Base-by-base conservation (phyloP, 805 yeast genomes). In the Sungouiella thailandica region DNA sequence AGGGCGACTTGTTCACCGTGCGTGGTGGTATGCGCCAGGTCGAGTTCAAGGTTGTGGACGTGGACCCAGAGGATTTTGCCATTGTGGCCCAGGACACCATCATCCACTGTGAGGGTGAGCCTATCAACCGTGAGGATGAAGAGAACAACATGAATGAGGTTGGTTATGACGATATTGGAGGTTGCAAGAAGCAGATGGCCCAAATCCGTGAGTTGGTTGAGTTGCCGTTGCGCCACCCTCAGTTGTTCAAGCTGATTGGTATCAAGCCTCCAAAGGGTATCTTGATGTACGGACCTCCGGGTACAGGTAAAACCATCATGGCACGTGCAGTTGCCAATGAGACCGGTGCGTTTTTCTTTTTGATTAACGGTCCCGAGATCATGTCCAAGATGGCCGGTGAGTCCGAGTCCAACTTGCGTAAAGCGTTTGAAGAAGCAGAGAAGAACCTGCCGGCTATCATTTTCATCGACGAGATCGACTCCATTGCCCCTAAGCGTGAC, bases 311-410 rank as follows among this genome's bases (percentile, higher is more conserved):
- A 68, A 93, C 98, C 20, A 73, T 93, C 49, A 88, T 93, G 96
- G 98, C 98, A 2, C 81, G 98, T 61, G 98, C 98, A n/a, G 98
- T 93, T 34, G 98, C 98, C 30, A 93, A 93, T 54, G 98, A 93
- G 66, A 93, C 98, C 16, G 98, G 98, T 57, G 98, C 98, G 1
- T 93, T 93, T 62, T 93, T 93, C 77, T 93, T 93, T 62, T 76
- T 93, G 53, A 93, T 93, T 63, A 93, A 93, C 59, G 98, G 98
- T 64, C 98, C 98, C 7, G 98, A 93, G 67, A 95, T 93, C 56
- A 93, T 93, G 98, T 89, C 97, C 36, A 93, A 93, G 69, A 93
- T 93, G 98, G 98, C 98, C 33, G 98, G 98, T 72, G 98, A 93
- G 68, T 85, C 96, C 12, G 98, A 93, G 70, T 84, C 95, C 23